phyloP scores from a whole-genome alignment of 169 alveolate species.

The Plasmodium yoelii region DNA sequence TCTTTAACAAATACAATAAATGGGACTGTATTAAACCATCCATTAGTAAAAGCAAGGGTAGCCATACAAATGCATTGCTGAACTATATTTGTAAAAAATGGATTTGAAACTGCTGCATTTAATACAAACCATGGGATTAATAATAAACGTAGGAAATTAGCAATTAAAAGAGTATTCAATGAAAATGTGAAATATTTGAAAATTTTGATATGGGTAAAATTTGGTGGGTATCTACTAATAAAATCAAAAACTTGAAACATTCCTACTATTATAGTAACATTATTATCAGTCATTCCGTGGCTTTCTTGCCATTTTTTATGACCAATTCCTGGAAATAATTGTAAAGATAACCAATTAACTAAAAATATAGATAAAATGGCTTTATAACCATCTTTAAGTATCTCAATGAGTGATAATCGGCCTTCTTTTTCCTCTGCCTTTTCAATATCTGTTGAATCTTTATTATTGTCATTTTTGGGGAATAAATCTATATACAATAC shows the following conservation, averaged over 20 bases:
- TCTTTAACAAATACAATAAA: constrained; percentile 58
- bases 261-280: constrained; percentile 64
- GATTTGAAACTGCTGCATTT: neutral
- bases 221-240: constrained; percentile 70
- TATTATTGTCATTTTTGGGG: no score
- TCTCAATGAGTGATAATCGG: constrained; percentile 27
- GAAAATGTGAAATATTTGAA: constrained; percentile 56
- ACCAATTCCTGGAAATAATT: constrained; percentile 70
- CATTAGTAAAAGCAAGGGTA: constrained; percentile 59
- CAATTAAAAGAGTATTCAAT: constrained; percentile 39
- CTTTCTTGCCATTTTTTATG: constrained; percentile 59
- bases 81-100: constrained; percentile 29
- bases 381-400: constrained; percentile 68
- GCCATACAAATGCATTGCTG: constrained; percentile 69
- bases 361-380: constrained; percentile 48
- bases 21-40: constrained; percentile 73
- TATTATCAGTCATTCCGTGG: constrained; percentile 20
- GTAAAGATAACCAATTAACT: constrained; percentile 48
- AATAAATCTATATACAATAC: constrained; percentile 26
- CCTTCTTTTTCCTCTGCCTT: constrained; percentile 47
- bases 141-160: constrained; percentile 21
- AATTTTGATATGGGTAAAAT: constrained; percentile 20
- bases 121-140: constrained; percentile 69
- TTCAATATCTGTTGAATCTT: neutral
- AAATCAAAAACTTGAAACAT: constrained; percentile 77